phyloP scores from a whole-genome alignment of 1,284 basidiomycete genomes.

The Cryptococcus hybrid region DNA sequence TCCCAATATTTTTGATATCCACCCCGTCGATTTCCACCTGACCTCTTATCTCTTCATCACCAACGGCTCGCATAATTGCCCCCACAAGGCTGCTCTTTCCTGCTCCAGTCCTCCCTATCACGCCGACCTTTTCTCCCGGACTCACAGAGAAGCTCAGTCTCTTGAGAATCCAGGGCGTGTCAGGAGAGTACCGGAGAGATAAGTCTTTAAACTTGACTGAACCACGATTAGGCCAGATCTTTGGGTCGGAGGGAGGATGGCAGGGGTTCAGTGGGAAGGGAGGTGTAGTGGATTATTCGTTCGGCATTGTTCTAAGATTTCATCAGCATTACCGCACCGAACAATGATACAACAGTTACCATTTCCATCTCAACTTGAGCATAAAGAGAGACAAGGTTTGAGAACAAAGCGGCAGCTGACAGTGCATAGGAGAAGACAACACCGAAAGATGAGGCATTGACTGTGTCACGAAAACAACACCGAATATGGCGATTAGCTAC shows the following conservation, averaged over 20 bases:
- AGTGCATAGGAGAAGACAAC: constrained; percentile 42
- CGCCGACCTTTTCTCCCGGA: constrained; percentile 56
- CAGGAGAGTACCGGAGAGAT: constrained; percentile 40
- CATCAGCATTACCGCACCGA: neutral
- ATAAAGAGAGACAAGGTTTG: constrained; percentile 23
- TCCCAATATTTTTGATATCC: constrained; percentile 57
- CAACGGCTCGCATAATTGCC: constrained; percentile 61
- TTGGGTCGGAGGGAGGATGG: constrained; percentile 17
- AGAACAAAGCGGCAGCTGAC: constrained; percentile 19
- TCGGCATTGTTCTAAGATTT: constrained; percentile 34
- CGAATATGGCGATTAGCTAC: constrained; percentile 39
- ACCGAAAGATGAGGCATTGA: constrained; percentile 37
- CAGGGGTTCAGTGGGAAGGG: constrained; percentile 26
- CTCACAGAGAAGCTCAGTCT: constrained; percentile 31
- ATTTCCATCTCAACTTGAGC: constrained; percentile 35
- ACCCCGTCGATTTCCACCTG: constrained; percentile 69
- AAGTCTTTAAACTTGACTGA: constrained; percentile 43
- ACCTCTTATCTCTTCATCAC: constrained; percentile 54
- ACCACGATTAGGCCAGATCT: constrained; percentile 40
- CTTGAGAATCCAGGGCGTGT: constrained; percentile 44
- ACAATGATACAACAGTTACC: constrained; percentile 10
- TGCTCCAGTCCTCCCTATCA: constrained; percentile 69
- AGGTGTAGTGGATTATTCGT: constrained; percentile 32
- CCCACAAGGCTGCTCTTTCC: constrained; percentile 61
- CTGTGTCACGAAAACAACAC: constrained; percentile 29